Base-by-base conservation (phyloP, 2,329 filamentous ascomycete genomes). In the Colletotrichum sp. region DNA sequence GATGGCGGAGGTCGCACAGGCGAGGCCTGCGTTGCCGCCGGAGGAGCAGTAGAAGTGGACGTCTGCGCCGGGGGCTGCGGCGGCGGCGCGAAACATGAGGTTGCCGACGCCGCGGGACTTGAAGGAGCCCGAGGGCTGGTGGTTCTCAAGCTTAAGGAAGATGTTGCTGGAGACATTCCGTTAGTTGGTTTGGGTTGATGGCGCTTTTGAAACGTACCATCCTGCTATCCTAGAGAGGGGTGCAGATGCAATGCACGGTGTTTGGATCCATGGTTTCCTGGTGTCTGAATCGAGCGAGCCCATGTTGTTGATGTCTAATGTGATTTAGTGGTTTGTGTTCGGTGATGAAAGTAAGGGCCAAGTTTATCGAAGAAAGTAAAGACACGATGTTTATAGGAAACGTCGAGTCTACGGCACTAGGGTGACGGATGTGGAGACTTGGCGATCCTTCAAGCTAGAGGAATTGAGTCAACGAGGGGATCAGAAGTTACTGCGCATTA, bases 101-200 rank as follows among this genome's bases (percentile, higher is more conserved):
- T 94, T 91, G 66, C 95, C 94, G 77, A 96, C 91, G 34, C 94
- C 95, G 78, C 92, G 90, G 63, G 94, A 96, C 84, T 98, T 97
- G 91, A 98, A 98, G 52, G 94, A 96, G 78, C 94, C 94, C 26
- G 93, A 94, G 6, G 95, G 95, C 82, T 98, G 95, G 71, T 96
- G 90, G 82, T 94, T 95, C 80, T 98, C 95, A 77, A 97, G 91
- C 84, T 98, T 98, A 81, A 98, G 92, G 84, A 94, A 95, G 83
- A 98, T 92, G 86, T 94, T 93, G 87, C 94, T 90, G 76, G n/a
- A 48, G 30, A 16, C 10, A 8, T 12, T 32, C 4, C 52, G 28
- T 74, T 70, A 74, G 77, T 68, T 61, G 36, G 32, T n/a, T 28
- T 28, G 6, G 52, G 80, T 80, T 72, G 80, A 71, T 77, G 55